Conservation (phyloP, 2,329 filamentous ascomycete genomes). For the Fusarium transvaalense region DNA sequence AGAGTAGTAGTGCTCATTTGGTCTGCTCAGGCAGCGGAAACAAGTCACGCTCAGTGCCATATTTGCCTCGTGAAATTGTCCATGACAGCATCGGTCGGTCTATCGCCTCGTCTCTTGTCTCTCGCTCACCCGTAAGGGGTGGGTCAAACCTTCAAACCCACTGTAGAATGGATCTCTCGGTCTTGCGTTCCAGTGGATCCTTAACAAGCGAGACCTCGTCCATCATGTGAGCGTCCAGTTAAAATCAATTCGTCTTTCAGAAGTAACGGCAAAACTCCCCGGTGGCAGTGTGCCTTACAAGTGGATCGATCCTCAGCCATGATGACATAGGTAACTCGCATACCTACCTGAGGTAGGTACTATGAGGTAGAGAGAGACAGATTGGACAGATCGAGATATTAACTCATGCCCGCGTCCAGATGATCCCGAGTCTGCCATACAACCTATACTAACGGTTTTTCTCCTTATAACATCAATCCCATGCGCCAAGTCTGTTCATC, state of each 20-base stretch:
- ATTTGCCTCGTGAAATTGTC: conserved; percentile 33
- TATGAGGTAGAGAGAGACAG: no score
- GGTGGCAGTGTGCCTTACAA: conserved; percentile 24
- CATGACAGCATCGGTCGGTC: conserved; percentile 37
- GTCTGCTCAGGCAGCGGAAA: conserved; percentile 26
- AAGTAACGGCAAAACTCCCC: conserved; percentile 13
- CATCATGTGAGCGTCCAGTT: conserved; percentile 10
- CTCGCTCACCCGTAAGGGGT: conserved; percentile 27
- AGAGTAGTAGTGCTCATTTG: conserved; percentile 25
- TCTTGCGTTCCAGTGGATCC: conserved; percentile 25
- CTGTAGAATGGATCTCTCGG: conserved; percentile 34
- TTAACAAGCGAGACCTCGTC: background rate
- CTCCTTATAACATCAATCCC: conserved; percentile 2
- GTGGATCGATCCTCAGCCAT: conserved; percentile 29
- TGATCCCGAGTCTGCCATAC: conserved; percentile 17
- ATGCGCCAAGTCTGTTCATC: conserved; percentile 12
- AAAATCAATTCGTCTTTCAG: background rate
- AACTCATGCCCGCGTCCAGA: conserved; percentile 30
- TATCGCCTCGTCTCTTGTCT: conserved; percentile 15
- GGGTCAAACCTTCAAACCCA: conserved; percentile 14
- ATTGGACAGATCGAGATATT: conserved; percentile 31
- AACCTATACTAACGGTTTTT: background rate
- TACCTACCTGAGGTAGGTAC: background rate
- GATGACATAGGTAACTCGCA: conserved; percentile 6
- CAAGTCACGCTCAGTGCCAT: conserved; percentile 30